phyloP scores from a whole-genome alignment of 2,329 filamentous ascomycete species.

The Epichloe bromicola region DNA sequence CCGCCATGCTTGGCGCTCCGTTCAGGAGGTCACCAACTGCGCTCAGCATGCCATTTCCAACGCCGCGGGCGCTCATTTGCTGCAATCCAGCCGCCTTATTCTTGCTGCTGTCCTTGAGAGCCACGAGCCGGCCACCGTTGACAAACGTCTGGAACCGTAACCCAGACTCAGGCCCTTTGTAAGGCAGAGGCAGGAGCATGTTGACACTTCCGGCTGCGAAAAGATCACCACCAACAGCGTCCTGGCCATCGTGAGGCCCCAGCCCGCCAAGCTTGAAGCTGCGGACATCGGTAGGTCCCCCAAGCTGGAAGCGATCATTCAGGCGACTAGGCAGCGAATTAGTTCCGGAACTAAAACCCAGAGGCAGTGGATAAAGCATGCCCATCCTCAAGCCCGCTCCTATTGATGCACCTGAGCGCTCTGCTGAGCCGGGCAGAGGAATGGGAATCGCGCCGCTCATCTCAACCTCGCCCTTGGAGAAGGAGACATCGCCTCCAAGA shows the following conservation, averaged over 20 bases:
- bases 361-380: conserved; percentile 67
- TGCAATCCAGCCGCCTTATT: conserved; percentile 24
- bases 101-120: conserved; percentile 49
- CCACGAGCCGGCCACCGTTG: conserved; percentile 76
- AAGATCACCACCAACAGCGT: conserved; percentile 82
- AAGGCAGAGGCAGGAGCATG: conserved; percentile 72
- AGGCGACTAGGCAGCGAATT: conserved; percentile 58
- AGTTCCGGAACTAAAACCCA: conserved; percentile 39
- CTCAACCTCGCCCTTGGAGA: conserved; percentile 84
- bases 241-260: conserved; percentile 72
- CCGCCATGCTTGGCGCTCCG: conserved; percentile 72
- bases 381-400: conserved; percentile 73
- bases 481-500: conserved; percentile 79
- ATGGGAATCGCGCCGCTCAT: conserved; percentile 64
- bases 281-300: conserved; percentile 91
- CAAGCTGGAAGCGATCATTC: conserved; percentile 91
- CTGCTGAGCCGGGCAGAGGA: conserved; percentile 52
- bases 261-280: conserved; percentile 85
- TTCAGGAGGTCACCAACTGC: conserved; percentile 60
- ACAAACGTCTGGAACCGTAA: conserved; percentile 82
- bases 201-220: conserved; percentile 84
- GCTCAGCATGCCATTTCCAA: conserved; percentile 38
- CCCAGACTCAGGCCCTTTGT: conserved; percentile 68
- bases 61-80: conserved; percentile 28
- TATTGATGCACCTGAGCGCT: conserved; percentile 66